Percentiles rank a stretch among this genome's conserved stretches.
Conservation (phyloP, 2,329 filamentous ascomycete species). For the Graphiopsis chlorocephala region DNA sequence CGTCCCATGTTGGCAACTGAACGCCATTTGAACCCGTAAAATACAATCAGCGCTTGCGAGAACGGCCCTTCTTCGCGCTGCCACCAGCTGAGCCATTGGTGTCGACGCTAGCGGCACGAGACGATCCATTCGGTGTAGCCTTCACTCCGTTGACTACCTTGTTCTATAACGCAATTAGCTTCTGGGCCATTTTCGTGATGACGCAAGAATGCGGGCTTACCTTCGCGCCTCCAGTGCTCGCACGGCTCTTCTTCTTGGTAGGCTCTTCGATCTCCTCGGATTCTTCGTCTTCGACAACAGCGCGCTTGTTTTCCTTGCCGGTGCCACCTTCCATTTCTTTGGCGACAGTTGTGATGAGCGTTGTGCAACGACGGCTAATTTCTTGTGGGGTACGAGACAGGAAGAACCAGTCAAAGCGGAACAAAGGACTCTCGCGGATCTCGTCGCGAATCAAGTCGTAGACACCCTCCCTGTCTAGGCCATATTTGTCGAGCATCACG, state of each 20-base stretch:
- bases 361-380: constrained; percentile 87
- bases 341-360: constrained; percentile 87
- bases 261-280: constrained; percentile 68
- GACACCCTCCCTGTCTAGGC: constrained; percentile 84
- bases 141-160: constrained; percentile 91
- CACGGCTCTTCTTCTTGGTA: constrained; percentile 96
- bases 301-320: constrained; percentile 62
- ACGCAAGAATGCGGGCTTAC: constrained; percentile 50
- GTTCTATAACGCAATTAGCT: constrained; percentile 58
- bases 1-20: neutral
- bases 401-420: constrained; percentile 99
- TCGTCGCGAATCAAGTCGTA: constrained; percentile 97
- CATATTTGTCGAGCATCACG: constrained; percentile 87
- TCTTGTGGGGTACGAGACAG: constrained; percentile 90
- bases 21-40: neutral
- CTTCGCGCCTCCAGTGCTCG: constrained; percentile 64
- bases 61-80: constrained; percentile 41
- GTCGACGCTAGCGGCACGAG: constrained; percentile 82
- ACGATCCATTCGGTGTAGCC: constrained; percentile 71
- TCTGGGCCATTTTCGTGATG: neutral
- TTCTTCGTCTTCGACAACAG: constrained; percentile 77
- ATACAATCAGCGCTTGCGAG: constrained; percentile 12
- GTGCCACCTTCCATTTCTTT: constrained; percentile 79
- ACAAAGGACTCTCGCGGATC: constrained; percentile 88
- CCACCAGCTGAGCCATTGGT: constrained; percentile 64